Evolutionary conservation across 2,329 filamentous ascomycete species (phyloP).

Genomic region (Fusarium abutilonis): DNA sequence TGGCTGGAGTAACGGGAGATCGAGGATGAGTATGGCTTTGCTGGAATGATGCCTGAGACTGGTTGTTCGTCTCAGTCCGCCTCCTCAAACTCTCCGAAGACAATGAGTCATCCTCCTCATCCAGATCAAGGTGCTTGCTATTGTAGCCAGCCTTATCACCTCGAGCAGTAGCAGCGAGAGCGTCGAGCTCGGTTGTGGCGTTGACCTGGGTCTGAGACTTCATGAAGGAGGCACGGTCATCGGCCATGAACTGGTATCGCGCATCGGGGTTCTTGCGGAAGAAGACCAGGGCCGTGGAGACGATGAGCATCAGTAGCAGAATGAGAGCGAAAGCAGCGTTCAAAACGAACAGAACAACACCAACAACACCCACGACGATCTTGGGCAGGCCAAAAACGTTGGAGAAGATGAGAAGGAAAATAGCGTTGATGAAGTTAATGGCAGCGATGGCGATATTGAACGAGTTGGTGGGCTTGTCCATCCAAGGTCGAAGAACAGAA

Average conservation of each 20-base stretch:
- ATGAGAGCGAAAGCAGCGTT: slow-evolving; percentile 87
- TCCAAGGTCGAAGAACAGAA: slow-evolving; percentile 88
- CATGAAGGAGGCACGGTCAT: slow-evolving; percentile 96
- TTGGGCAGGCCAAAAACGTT: slow-evolving; percentile 84
- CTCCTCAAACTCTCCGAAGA: slow-evolving; percentile 53
- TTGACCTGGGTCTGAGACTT: slow-evolving; percentile 88
- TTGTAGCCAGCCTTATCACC: slow-evolving; percentile 76
- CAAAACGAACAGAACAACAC: slow-evolving; percentile 86
- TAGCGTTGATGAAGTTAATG: slow-evolving; percentile 89
- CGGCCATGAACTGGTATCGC: slow-evolving; percentile 94
- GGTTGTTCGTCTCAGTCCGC: slow-evolving; percentile 47
- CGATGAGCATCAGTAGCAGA: slow-evolving; percentile 79
- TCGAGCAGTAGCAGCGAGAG: slow-evolving; percentile 86
- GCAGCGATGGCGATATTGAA: slow-evolving; percentile 94
- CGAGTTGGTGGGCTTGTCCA: slow-evolving; percentile 98
- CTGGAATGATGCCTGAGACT: slow-evolving; percentile 49
- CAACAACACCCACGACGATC: slow-evolving; percentile 86
- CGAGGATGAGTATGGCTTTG: slow-evolving; percentile 46
- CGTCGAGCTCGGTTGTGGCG: slow-evolving; percentile 85
- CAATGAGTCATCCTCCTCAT: slow-evolving; percentile 56
- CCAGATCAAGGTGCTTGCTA: slow-evolving; percentile 50
- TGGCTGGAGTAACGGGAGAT: slow-evolving; percentile 55
- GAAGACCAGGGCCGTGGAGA: slow-evolving; percentile 73
- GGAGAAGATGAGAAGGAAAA: slow-evolving; percentile 90
- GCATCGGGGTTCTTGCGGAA: slow-evolving; percentile 94